phyloP scores from a whole-genome alignment of 305 asterid species.

The Solanum hybrid region DNA sequence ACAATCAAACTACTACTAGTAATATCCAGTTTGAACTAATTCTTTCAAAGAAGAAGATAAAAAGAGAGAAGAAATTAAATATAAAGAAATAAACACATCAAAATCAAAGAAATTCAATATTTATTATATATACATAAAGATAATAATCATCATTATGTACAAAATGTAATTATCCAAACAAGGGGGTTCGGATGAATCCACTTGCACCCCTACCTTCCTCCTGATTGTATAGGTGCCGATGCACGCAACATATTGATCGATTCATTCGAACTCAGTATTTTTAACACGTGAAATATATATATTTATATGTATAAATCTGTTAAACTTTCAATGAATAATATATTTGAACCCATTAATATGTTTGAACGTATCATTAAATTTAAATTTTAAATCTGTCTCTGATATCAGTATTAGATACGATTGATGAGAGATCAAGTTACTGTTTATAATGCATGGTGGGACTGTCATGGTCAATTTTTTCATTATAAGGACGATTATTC shows the following conservation, averaged over 20 bases:
- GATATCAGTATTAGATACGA: not conserved
- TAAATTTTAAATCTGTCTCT: not conserved
- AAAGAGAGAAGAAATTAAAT: no score
- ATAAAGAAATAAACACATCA: not conserved
- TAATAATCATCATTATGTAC: not conserved
- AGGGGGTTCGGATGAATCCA: not conserved
- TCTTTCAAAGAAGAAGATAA: no score
- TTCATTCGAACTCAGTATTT: not conserved
- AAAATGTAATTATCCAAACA: not conserved
- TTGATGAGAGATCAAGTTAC: not conserved
- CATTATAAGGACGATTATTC: slow-evolving; percentile 43
- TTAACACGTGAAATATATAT: not conserved
- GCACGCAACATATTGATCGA: not conserved
- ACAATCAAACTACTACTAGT: slow-evolving; percentile 10
- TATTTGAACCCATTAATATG: not conserved
- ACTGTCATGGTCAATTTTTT: slow-evolving; percentile 11
- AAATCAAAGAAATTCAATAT: not conserved
- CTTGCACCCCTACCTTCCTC: not conserved
- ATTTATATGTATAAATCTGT: not conserved
- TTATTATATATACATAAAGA: not conserved
- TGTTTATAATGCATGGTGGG: slow-evolving; percentile 2
- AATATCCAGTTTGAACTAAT: not conserved
- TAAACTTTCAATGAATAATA: not conserved
- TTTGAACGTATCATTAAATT: not conserved
- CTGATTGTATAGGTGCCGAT: not conserved